Conservation (phyloP, 2,329 filamentous ascomycete species). For the Septoria petroselini region DNA sequence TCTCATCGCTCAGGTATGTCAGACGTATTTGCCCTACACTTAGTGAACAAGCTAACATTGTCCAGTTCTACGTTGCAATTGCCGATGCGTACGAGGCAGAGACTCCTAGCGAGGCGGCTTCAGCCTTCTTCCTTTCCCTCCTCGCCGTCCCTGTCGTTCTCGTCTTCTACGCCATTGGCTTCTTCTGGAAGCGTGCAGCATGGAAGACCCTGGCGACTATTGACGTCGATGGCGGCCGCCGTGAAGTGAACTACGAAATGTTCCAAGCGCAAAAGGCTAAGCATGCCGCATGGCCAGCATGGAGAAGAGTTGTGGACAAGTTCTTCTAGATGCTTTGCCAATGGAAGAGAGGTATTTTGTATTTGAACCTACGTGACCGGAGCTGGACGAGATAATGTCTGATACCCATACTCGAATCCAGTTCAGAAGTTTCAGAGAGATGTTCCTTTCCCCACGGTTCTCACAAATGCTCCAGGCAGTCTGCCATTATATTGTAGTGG, state of each 20-base stretch:
- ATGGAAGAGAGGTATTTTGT: neutral
- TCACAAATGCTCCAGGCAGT: neutral
- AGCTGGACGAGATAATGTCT: neutral
- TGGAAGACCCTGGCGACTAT: constrained; percentile 61
- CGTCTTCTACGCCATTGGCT: constrained; percentile 54
- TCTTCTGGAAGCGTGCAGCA: constrained; percentile 61
- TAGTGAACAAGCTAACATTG: neutral
- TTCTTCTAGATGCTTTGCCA: constrained; percentile 24
- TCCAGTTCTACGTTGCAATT: constrained; percentile 51
- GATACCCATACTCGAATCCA: constrained; percentile 8
- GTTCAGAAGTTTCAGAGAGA: too few relatives aligned
- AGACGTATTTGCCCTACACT: neutral
- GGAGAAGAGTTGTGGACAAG: constrained; percentile 40
- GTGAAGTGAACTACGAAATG: constrained; percentile 63
- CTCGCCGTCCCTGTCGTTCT: constrained; percentile 55
- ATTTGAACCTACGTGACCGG: neutral
- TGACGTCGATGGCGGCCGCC: constrained; percentile 64
- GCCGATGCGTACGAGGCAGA: constrained; percentile 26
- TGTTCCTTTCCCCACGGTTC: too few relatives aligned
- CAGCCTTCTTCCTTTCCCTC: constrained; percentile 54
- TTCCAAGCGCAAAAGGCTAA: constrained; percentile 56
- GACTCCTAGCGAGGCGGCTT: neutral
- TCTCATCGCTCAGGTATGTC: constrained; percentile 64
- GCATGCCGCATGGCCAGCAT: constrained; percentile 53
- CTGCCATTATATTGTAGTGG: too few relatives aligned